phyloP scores from a whole-genome alignment of 306 rosid species.

The Rubus parviflorus region DNA sequence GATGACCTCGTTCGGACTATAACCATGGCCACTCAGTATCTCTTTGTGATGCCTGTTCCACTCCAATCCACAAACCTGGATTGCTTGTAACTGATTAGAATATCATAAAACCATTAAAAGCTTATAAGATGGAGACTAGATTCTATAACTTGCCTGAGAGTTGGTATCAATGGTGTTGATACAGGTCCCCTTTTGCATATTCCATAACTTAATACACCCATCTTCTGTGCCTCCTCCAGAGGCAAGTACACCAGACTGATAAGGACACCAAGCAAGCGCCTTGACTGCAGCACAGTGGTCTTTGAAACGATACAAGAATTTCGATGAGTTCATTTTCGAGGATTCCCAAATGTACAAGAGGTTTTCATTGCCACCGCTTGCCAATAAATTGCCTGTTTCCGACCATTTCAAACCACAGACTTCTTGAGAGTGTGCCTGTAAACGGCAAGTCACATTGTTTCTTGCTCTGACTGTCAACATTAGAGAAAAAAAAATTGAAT shows the following conservation, averaged over 20 bases:
- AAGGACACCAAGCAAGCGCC: conserved; percentile 88
- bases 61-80: conserved; percentile 73
- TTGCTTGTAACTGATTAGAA: neutral
- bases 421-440: conserved; percentile 53
- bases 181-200: conserved; percentile 54
- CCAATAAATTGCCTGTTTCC: conserved; percentile 58
- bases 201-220: conserved; percentile 74
- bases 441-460: conserved; percentile 35
- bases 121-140: neutral
- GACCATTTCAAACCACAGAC: conserved; percentile 85
- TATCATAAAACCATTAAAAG: neutral
- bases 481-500: neutral
- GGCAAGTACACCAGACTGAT: conserved; percentile 60
- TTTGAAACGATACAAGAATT: conserved; percentile 56
- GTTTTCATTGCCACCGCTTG: conserved; percentile 87
- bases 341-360: conserved; percentile 69
- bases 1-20: conserved; percentile 30
- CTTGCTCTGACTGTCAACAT: conserved; percentile 55
- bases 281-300: conserved; percentile 73
- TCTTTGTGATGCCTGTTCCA: conserved; percentile 82
- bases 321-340: conserved; percentile 59
- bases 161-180: conserved; percentile 53
- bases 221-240: conserved; percentile 83
- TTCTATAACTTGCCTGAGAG: conserved; percentile 58
- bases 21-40: conserved; percentile 80